Conservation (phyloP, 169 alveolate genomes). For the Pseudocohnilembus persalinus region DNA sequence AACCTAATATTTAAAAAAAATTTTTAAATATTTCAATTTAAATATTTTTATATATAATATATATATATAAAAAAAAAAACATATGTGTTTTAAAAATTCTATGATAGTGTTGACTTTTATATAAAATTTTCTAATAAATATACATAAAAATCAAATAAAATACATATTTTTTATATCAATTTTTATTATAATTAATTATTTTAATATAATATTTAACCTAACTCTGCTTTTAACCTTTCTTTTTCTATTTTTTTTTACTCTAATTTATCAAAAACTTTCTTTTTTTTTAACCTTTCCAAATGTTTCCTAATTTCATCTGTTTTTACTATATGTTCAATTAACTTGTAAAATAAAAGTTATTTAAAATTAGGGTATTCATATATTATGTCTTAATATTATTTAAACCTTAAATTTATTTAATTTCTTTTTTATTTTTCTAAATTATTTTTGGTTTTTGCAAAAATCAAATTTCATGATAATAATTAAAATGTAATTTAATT, state of each 20-base stretch:
- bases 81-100: no score
- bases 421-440: neutral
- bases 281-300: conserved; percentile 43
- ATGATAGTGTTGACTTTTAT: no score
- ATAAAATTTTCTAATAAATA: no score
- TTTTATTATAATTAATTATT: no score
- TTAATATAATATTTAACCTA: no score
- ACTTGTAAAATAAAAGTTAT: conserved; percentile 7
- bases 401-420: neutral
- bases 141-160: neutral
- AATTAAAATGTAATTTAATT: no score
- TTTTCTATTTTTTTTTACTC: conserved; percentile 46
- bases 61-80: no score
- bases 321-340: conserved; percentile 46
- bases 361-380: no score
- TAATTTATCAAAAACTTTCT: conserved; percentile 44
- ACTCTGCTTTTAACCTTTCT: conserved; percentile 45
- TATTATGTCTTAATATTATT: neutral
- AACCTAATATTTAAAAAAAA: conserved; percentile 29
- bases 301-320: conserved; percentile 50
- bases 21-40: conserved; percentile 13
- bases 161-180: no score
- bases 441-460: neutral
- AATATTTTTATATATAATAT: conserved; percentile 18
- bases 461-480: no score